phyloP scores from a whole-genome alignment of 2,329 filamentous ascomycete genomes.

The Pezicula rhizophila region DNA sequence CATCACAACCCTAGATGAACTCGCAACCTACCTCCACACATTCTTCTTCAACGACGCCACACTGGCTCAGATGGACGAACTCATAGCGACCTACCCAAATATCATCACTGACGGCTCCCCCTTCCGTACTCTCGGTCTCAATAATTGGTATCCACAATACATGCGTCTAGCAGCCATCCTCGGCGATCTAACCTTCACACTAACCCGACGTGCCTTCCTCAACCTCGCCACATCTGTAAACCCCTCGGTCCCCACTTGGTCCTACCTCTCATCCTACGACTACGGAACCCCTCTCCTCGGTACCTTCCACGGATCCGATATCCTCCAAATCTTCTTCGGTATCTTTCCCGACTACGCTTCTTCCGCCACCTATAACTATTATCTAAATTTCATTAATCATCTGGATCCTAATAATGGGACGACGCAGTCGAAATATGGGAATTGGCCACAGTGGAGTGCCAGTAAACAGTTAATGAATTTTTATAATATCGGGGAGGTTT shows the following conservation, averaged over 20 bases:
- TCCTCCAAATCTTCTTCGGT: conserved; percentile 57
- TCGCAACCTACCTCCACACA: conserved; percentile 55
- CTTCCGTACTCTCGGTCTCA: conserved; percentile 62
- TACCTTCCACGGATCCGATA: conserved; percentile 67
- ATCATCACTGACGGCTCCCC: conserved; percentile 51
- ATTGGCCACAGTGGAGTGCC: conserved; percentile 49
- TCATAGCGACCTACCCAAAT: conserved; percentile 60
- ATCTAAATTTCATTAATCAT: conserved; percentile 65
- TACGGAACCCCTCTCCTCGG: conserved; percentile 67
- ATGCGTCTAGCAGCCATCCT: conserved; percentile 71
- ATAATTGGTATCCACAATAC: conserved; percentile 70
- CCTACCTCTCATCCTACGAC: conserved; percentile 68
- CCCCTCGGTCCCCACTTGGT: conserved; percentile 61
- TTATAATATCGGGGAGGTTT: conserved; percentile 28
- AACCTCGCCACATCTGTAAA: conserved; percentile 36
- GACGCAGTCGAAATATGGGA: conserved; percentile 27
- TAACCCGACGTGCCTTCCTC: conserved; percentile 63
- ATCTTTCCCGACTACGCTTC: conserved; percentile 39
- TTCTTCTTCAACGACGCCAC: conserved; percentile 56
- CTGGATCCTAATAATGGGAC: conserved; percentile 60
- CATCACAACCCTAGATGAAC: conserved; percentile 51
- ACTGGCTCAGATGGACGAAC: conserved; percentile 39
- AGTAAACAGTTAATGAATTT: conserved; percentile 46
- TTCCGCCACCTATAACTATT: conserved; percentile 58
- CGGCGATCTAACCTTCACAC: conserved; percentile 69